Evolutionary conservation across 1,139 yeast genomes (phyloP), one percentile per base, ranked within the genome.

Genomic region (Wickerhamomyces sp.): DNA sequence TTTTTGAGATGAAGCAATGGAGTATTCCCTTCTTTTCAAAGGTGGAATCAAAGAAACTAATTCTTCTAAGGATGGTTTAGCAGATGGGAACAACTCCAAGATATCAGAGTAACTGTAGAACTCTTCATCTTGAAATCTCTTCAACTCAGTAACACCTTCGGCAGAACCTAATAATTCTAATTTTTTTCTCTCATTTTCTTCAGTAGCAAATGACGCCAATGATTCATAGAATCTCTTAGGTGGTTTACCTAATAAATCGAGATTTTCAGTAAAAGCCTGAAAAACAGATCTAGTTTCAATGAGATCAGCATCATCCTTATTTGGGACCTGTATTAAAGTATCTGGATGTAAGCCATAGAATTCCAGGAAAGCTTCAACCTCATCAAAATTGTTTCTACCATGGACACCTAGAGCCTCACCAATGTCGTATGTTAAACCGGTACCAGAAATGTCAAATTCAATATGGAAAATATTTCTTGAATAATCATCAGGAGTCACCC

Each of bases 361-460:
- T 25, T 70, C 55, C 52, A 92, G 72, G 63, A 92, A 92, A 47
- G 72, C 73, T 40, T 70, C 76, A 37, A 89, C 96, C 36, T 70
- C 74, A 26, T 68, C 74, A 28, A 72, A 61, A 49, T 78, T 75
- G 68, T 92, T 92, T 58, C 94, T 82, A 35, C 95, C 97, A 57
- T 92, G 97, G 44, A 92, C 78, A 58, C 97, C 98, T 47, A 92
- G 76, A 8, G 97, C 96, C 69, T 92, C 98, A 61, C 98, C 98
- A 59, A 92, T 86, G 48, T 81, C 94, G 60, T 92, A 92, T 39
- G 78, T 87, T 60, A 92, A 73, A 22, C 95, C 97, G 31, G 97
- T 89, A 38, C 95, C 95, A 37, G 90, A 67, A 54, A 81, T 76
- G 61, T 92, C 98, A 54, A 92, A 87, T 66, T 92, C 97, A 54